Percentiles rank a stretch among this genome's conserved stretches.
phyloP scores from a whole-genome alignment of 2,329 filamentous ascomycete species.

The Aureobasidium musti region DNA sequence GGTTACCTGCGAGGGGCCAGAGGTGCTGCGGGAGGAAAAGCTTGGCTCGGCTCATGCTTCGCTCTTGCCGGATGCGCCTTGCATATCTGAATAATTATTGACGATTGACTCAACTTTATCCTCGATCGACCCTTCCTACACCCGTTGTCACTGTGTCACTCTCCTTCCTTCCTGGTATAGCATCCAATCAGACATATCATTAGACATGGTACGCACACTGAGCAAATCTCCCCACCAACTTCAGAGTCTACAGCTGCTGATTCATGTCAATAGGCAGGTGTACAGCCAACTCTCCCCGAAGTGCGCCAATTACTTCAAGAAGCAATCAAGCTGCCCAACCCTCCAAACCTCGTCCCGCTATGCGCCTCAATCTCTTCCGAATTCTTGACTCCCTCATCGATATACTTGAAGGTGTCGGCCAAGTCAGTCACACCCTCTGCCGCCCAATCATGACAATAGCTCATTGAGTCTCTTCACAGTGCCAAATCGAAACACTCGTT shows the following conservation, averaged over 20 bases:
- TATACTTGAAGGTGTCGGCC: constrained; percentile 86
- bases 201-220: constrained; percentile 1
- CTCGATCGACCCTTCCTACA: neutral
- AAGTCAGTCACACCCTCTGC: constrained; percentile 57
- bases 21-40: constrained; percentile 12
- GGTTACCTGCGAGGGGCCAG: neutral
- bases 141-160: neutral
- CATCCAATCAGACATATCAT: neutral
- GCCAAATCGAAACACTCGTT: constrained; percentile 78
- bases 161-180: neutral
- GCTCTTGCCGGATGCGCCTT: constrained; percentile 18
- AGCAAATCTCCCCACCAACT: neutral
- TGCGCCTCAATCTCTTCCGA: constrained; percentile 87
- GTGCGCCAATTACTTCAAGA: constrained; percentile 59
- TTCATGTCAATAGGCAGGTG: constrained; percentile 37
- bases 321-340: constrained; percentile 54
- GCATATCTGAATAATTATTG: constrained; percentile 23
- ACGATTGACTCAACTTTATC: constrained; percentile 17
- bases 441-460: constrained; percentile 30
- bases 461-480: constrained; percentile 38
- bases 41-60: constrained; percentile 25
- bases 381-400: constrained; percentile 89
- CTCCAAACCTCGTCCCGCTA: constrained; percentile 78
- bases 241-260: constrained; percentile 7
- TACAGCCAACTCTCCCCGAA: constrained; percentile 64